Percentiles rank a stretch among this genome's conserved stretches.
These are phyloP conservation scores for Aaosphaeria pasadenensis DNA, from an alignment of 2,329 filamentous ascomycete species.

Conservation along the genomic window DNA sequence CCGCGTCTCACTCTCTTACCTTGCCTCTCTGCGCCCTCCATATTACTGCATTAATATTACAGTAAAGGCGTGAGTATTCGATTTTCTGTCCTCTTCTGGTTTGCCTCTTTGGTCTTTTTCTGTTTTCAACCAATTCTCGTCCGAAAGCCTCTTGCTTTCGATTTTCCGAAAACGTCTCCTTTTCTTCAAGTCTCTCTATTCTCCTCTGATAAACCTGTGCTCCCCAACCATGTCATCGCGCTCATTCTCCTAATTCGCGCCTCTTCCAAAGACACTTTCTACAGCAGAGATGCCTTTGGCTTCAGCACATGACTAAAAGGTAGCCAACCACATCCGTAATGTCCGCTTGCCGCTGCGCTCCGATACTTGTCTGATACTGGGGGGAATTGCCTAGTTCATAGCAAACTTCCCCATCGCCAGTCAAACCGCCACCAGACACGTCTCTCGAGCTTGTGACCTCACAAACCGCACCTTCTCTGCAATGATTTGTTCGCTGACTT, in stretches of 20 bases:
- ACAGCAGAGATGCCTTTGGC: constrained; percentile 2
- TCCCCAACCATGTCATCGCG: constrained; percentile 26
- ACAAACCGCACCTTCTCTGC: constrained; percentile 35
- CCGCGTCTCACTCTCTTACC: too few relatives aligned
- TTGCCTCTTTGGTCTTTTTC: constrained; percentile 6
- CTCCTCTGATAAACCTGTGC: constrained; percentile 29
- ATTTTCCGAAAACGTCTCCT: constrained; percentile 30
- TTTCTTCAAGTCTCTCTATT: constrained; percentile 14
- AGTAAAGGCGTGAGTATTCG: too few relatives aligned
- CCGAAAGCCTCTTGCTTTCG: constrained; percentile 23
- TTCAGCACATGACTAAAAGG: constrained; percentile 30
- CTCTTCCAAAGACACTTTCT: constrained; percentile 5
- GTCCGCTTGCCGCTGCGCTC: constrained; percentile 16
- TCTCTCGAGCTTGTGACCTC: constrained; percentile 35
- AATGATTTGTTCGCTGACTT: constrained; percentile 36
- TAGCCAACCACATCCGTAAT: constrained; percentile 24
- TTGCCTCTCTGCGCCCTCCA: too few relatives aligned
- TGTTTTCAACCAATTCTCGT: constrained; percentile 26
- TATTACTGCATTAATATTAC: too few relatives aligned
- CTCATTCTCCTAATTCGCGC: constrained; percentile 21
- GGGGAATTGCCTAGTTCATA: constrained; percentile 27
- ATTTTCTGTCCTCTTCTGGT: too few relatives aligned
- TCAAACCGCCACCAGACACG: constrained; percentile 38
- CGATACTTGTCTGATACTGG: constrained; percentile 30
- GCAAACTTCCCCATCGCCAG: constrained; percentile 23